Base-by-base conservation (phyloP, 2,329 filamentous ascomycete species). In the Cadophora sp. region DNA sequence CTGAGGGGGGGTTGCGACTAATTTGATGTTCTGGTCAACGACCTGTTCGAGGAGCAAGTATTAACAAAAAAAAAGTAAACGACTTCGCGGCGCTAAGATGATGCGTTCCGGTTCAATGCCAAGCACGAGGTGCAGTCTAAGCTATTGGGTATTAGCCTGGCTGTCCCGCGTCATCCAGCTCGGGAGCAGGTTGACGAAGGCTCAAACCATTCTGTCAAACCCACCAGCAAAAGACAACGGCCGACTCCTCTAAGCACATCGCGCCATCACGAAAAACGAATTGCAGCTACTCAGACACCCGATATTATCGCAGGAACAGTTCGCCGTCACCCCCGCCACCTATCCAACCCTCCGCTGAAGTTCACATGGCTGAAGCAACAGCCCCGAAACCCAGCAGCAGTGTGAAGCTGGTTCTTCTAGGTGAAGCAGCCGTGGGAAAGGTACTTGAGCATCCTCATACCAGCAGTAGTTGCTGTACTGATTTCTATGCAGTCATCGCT, bases 361-460 rank as follows among this genome's bases (percentile, higher is more conserved):
- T 26, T 48, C 22, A 19, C 4, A 95, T 94, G 92, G 89, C 91
- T 79, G 92, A 94, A 80, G 84, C 89, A 79, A 88, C 87, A 75
- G 85, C 89, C 76, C 92, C 93, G 70, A 99, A 98, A 85, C 96
- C 96, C 71, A 98, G 94, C 86, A 98, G 94, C 89, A 99, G 96
- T 84, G 96, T 99, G 81, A 99, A 99, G 91, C 91, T 99, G 75
- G 96, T 99, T 73, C 88, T 99, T 79, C 90, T 99, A 68, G 96
- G 96, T 75, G 96, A 99, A 84, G 96, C 96, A 72, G 96, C 96
- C 69, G 96, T 99, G 67, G 96, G 96, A 88, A 99, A 99, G 91
- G 96, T 97, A 85, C 50, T 19, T 43, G n/a, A 16, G 34, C 22
- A 63, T 66, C 14, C 29, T 26, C 14, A 3, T 9, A 31, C 27